Evolutionary conservation across 1,284 basidiomycete species (phyloP).

Genomic region (Testicularia cyperi): DNA sequence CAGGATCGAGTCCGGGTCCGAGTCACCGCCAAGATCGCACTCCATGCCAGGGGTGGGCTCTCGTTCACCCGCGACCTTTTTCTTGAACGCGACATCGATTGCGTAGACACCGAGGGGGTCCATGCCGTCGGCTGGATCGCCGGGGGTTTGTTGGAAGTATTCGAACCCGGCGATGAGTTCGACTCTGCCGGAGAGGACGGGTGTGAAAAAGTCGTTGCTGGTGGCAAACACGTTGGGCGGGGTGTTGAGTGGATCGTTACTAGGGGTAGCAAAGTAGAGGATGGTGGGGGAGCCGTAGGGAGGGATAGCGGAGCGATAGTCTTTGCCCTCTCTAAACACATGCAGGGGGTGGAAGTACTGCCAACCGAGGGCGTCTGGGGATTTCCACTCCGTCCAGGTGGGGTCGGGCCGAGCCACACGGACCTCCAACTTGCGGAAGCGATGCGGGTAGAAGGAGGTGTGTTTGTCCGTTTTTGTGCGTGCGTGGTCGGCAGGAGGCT

Average conservation of each 20-base stretch:
- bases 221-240: conserved; percentile 35
- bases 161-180: conserved; percentile 46
- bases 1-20: conserved; percentile 13
- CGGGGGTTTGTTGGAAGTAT: conserved; percentile 44
- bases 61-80: conserved; percentile 14
- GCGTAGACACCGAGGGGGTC: conserved; percentile 45
- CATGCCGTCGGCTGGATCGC: conserved; percentile 45
- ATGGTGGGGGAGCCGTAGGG: conserved; percentile 41
- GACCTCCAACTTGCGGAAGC: conserved; percentile 41
- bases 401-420: conserved; percentile 43
- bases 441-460: conserved; percentile 39
- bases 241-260: conserved; percentile 19
- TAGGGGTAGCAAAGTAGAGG: conserved; percentile 40
- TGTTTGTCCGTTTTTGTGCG: conserved; percentile 14
- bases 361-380: conserved; percentile 40
- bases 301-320: conserved; percentile 25
- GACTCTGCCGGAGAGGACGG: conserved; percentile 25
- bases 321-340: conserved; percentile 35
- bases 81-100: conserved; percentile 37
- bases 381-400: conserved; percentile 32
- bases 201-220: conserved; percentile 40
- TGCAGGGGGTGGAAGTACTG: conserved; percentile 49
- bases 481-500: conserved; percentile 42
- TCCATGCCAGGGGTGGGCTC: conserved; percentile 23
- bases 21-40: conserved; percentile 30